phyloP scores from a whole-genome alignment of 352 stramenopile species.

The Sclerospora graminicola region DNA sequence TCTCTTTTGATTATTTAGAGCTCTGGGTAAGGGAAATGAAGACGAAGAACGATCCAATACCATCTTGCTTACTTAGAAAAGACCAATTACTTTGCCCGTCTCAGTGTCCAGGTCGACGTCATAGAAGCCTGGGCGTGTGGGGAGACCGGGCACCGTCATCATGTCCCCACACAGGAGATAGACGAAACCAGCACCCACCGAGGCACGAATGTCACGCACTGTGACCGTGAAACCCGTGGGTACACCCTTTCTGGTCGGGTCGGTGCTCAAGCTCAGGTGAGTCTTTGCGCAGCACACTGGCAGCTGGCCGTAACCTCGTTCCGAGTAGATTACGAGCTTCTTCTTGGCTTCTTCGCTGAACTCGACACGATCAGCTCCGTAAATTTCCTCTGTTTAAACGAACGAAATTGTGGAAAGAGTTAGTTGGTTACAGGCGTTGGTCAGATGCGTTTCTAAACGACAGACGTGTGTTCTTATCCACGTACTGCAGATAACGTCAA shows the following conservation, averaged over 20 bases:
- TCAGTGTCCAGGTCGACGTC: slow-evolving; percentile 95
- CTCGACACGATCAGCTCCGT: slow-evolving; percentile 91
- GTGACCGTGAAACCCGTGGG: slow-evolving; percentile 90
- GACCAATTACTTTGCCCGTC: slow-evolving; percentile 93
- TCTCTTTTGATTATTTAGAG: background rate
- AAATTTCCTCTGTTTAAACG: slow-evolving; percentile 86
- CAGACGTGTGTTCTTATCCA: no score
- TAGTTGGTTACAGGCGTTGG: background rate
- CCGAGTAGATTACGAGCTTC: slow-evolving; percentile 90
- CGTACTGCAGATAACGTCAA: slow-evolving; percentile 93
- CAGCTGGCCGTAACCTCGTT: slow-evolving; percentile 51
- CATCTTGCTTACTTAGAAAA: slow-evolving; percentile 64
- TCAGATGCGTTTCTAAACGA: no score
- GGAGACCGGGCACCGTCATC: slow-evolving; percentile 98
- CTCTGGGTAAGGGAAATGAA: background rate
- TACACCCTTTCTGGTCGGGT: slow-evolving; percentile 89
- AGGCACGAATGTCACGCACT: slow-evolving; percentile 93
- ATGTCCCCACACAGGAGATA: slow-evolving; percentile 94
- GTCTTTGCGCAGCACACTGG: slow-evolving; percentile 99
- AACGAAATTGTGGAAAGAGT: background rate
- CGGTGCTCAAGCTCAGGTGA: slow-evolving; percentile 95
- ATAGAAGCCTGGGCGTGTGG: slow-evolving; percentile 96
- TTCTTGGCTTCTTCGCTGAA: slow-evolving; percentile 91
- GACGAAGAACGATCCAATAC: no score
- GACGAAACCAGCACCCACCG: slow-evolving; percentile 94